Conservation (phyloP, 148 eudicot genomes). For the Beta vulgaris region DNA sequence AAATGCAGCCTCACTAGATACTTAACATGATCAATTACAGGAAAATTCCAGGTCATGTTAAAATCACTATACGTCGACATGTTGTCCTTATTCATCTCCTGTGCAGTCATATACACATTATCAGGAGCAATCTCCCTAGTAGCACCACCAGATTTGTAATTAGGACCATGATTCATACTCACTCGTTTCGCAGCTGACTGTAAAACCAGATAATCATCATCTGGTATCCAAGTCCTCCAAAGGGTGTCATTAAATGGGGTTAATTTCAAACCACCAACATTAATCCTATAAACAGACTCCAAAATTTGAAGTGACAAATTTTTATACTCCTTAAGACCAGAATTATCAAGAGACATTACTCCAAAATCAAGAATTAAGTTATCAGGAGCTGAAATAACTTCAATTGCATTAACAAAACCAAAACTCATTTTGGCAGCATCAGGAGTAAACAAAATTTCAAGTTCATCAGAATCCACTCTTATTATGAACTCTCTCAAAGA, state of each 20-base stretch:
- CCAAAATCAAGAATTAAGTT: conserved; percentile 59
- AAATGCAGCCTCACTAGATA: conserved; percentile 80
- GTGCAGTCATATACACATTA: conserved; percentile 86
- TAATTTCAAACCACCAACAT: conserved; percentile 75
- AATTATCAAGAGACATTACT: conserved; percentile 35
- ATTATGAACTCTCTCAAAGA: conserved; percentile 65
- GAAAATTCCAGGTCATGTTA: conserved; percentile 80
- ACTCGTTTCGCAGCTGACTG: conserved; percentile 70
- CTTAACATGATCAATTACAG: conserved; percentile 41
- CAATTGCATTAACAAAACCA: conserved; percentile 78
- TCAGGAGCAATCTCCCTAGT: conserved; percentile 68
- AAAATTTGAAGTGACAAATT: conserved; percentile 48
- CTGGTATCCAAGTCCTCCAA: conserved; percentile 96
- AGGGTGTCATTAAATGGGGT: conserved; percentile 94
- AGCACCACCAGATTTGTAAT: conserved; percentile 61
- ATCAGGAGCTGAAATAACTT: conserved; percentile 77
- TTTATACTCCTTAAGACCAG: conserved; percentile 47
- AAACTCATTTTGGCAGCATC: conserved; percentile 28
- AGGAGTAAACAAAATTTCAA: conserved; percentile 58
- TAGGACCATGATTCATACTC: conserved; percentile 37
- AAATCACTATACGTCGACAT: conserved; percentile 34
- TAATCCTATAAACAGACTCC: conserved; percentile 77
- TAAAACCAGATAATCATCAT: conserved; percentile 59
- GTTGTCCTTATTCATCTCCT: conserved; percentile 69
- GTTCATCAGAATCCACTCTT: conserved; percentile 34